These are phyloP conservation scores for Crepidotus variabilis DNA, from an alignment of 768 basidiomycete species.

Conservation along the genomic window DNA sequence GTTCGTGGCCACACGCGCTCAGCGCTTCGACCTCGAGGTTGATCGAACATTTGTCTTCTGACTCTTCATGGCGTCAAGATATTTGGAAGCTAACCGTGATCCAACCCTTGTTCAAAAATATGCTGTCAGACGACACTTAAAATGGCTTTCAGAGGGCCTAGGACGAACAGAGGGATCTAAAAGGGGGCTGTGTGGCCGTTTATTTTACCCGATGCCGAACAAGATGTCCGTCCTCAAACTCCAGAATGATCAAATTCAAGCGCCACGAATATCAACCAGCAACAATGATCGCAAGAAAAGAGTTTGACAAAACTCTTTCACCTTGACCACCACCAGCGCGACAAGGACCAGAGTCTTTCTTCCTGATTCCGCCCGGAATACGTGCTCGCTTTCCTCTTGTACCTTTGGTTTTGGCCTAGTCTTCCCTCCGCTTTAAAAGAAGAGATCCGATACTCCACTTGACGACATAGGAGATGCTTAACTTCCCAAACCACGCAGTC, in stretches of 20 bases:
- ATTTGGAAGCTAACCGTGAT: too few species aligned
- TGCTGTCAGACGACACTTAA: too few species aligned
- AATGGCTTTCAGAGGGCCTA: background rate
- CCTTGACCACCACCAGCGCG: background rate
- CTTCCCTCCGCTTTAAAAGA: background rate
- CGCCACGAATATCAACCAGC: background rate
- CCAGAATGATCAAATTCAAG: background rate
- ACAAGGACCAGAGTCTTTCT: background rate
- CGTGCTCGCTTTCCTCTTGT: background rate
- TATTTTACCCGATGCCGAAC: background rate
- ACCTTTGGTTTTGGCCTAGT: background rate
- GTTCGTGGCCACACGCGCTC: too few species aligned
- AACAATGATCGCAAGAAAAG: background rate
- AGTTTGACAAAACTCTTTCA: background rate
- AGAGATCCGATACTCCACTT: background rate
- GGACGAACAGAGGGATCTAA: background rate
- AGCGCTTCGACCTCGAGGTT: too few species aligned
- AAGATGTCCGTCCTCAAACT: too few species aligned
- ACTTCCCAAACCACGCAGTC: background rate
- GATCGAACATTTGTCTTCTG: too few species aligned
- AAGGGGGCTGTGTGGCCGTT: background rate
- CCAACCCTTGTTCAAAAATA: too few species aligned
- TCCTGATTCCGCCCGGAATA: background rate
- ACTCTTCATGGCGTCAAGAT: too few species aligned
- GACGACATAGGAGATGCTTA: background rate